Conservation (phyloP, 768 basidiomycete genomes). For the Termitomyces sp. region DNA sequence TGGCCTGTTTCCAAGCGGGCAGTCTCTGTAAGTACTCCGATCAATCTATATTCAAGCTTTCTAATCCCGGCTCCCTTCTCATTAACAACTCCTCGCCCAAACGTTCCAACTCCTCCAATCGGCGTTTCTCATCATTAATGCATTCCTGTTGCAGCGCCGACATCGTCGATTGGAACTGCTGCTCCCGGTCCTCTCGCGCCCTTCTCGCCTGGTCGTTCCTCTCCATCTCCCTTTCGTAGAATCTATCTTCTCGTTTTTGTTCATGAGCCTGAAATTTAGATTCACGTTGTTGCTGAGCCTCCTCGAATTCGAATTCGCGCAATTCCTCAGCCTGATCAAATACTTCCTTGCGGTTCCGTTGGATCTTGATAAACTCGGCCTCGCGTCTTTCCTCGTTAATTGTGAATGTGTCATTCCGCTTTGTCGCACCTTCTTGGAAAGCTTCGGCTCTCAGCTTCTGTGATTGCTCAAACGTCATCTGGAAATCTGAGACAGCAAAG, state of each 20-base stretch:
- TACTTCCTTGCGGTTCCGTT: not conserved
- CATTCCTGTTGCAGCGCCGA: not conserved
- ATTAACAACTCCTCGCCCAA: not conserved
- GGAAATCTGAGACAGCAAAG: not conserved
- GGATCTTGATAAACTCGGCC: not conserved
- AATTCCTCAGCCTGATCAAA: not conserved
- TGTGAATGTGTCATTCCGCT: not conserved
- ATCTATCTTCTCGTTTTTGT: not conserved
- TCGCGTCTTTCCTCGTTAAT: conserved; percentile 2
- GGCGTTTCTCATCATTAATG: not conserved
- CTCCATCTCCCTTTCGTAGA: not conserved
- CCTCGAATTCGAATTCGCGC: not conserved
- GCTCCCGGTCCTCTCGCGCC: not conserved
- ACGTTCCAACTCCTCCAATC: not conserved
- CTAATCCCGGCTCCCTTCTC: not conserved
- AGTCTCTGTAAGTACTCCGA: no score
- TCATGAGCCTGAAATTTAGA: not conserved
- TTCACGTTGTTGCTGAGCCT: not conserved
- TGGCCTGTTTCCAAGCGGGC: no score
- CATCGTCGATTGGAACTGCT: not conserved
- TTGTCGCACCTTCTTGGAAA: not conserved
- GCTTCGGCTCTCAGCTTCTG: not conserved
- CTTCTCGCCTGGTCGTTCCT: not conserved
- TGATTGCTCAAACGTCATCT: not conserved
- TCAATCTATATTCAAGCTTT: not conserved